Base-by-base conservation (phyloP, 371 early-diverging fungal genomes). In the Saksenaea vasiformis region DNA sequence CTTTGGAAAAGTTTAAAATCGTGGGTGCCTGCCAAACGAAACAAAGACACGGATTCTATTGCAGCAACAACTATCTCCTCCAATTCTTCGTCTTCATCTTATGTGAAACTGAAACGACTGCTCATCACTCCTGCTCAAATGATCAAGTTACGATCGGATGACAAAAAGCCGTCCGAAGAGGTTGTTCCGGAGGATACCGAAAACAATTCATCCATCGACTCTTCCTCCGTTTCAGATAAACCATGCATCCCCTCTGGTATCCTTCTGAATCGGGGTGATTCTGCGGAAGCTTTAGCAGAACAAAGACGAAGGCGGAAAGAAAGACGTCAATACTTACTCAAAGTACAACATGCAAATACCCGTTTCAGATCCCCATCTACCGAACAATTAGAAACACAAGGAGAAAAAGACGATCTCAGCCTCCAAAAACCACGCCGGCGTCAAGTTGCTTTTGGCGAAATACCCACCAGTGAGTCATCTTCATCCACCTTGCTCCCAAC, bases 1-100 rank as follows among this genome's bases (percentile, higher is more conserved):
- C 39, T 72, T 10, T 73, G 74, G 72, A 66, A 67, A n/a, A 69
- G 57, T 28, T 8, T 78, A 26, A 78, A 71, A 27, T 47, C 41
- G 17, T 71, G 73, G 76, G 65, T 67, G 19, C 60, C 43, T n/a
- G 17, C 55, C 22, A 55, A 43, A 15, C 62, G 26, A 28, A 22
- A 13, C 44, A 44, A 60, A 19, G 47, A 60, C 15, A 43, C 74
- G 1, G 64, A 56, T 31, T 71, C 71, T 10, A 71, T 77, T 39
- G 69, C 76, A 1, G 64, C 75, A 3, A 60, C 72, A 5, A 73
- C 75, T 13, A 53, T 67, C 17, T 69, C 72, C 2, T 73, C 72
- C 11, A 64, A 70, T 1, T 66, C 77, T 11, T 66, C 34, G 0
- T 26, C 47, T 14, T 60, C 60, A 24, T 60, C 60, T 41, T 39